These are phyloP conservation scores for Syzygium grande DNA, from an alignment of 345 rosid species.

Conservation along the genomic window DNA sequence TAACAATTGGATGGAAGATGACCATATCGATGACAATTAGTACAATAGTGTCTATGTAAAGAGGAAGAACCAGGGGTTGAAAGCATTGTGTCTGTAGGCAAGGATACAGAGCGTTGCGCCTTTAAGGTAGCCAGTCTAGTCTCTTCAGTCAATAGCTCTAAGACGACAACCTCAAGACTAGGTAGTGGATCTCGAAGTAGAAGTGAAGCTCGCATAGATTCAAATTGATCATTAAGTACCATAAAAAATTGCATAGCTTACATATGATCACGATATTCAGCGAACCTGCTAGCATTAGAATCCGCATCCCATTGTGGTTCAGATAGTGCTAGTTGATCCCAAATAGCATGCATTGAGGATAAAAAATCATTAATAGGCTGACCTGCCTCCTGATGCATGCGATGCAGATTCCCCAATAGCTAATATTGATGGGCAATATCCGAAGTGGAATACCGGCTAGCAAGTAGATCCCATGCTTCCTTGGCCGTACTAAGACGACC, in stretches of 20 bases:
- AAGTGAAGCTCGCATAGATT: not conserved
- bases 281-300: not conserved
- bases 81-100: too few relatives aligned
- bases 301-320: not conserved
- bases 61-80: too few relatives aligned
- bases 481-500: not conserved
- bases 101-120: too few relatives aligned
- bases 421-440: accelerated
- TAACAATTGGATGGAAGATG: too few relatives aligned
- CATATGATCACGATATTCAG: not conserved
- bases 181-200: not conserved
- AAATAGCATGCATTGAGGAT: not conserved
- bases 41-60: too few relatives aligned
- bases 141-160: not conserved
- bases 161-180: not conserved
- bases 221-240: not conserved
- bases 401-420: not conserved
- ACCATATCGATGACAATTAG: too few relatives aligned
- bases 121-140: not conserved
- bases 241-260: not conserved
- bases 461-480: not conserved
- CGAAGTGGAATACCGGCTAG: not conserved
- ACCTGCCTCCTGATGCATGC: not conserved
- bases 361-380: not conserved
- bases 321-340: not conserved